These are phyloP conservation scores for Euryodendron excelsum DNA, from an alignment of 148 eudicot genomes.

Conservation along the genomic window DNA sequence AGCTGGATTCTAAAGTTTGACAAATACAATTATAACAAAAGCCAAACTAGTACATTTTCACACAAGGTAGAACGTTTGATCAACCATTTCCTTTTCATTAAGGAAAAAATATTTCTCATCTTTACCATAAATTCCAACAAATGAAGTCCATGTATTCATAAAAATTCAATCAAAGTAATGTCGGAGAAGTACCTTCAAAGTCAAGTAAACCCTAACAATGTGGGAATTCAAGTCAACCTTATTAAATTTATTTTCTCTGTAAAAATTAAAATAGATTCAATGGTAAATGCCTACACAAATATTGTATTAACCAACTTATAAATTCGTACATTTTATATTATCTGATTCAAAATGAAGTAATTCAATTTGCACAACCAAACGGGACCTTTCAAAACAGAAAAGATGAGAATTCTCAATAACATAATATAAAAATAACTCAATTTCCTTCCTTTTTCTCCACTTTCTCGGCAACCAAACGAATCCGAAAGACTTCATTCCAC, in stretches of 20 bases:
- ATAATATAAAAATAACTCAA: background rate
- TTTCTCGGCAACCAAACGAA: background rate
- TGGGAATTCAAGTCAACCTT: slow-evolving; percentile 83
- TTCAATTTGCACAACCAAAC: background rate
- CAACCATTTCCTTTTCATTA: background rate
- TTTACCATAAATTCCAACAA: background rate
- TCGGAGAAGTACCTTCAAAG: slow-evolving; percentile 66
- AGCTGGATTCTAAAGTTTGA: background rate
- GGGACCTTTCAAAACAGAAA: background rate
- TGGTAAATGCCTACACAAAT: background rate
- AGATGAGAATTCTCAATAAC: background rate
- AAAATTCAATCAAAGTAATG: background rate
- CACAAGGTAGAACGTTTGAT: background rate
- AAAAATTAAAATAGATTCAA: background rate
- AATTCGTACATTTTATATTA: background rate
- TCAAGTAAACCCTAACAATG: slow-evolving; percentile 74
- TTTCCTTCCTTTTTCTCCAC: background rate
- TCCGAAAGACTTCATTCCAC: background rate
- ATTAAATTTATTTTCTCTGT: background rate
- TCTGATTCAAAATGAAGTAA: background rate
- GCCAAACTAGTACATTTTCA: background rate
- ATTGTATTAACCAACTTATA: background rate
- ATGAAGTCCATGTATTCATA: background rate
- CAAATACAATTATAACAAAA: background rate
- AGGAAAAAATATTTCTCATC: background rate